These are phyloP conservation scores for Metschnikowia cubensis DNA, from an alignment of 805 yeast species.

Conservation along the genomic window DNA sequence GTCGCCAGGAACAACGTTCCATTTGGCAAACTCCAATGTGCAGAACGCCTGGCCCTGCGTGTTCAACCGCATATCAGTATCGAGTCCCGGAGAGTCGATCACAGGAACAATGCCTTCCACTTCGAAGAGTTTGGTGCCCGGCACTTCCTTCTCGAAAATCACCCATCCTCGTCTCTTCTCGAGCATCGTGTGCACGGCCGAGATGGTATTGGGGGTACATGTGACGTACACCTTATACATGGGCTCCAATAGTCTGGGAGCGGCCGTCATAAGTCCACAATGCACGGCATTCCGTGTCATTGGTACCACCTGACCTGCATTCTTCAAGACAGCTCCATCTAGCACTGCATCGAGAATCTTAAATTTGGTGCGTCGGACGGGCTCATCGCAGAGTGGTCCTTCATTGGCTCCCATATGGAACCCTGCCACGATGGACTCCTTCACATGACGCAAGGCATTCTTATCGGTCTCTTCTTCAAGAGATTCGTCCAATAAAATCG, in stretches of 20 bases:
- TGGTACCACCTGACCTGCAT: constrained; percentile 74
- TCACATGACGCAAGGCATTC: constrained; percentile 38
- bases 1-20: constrained; percentile 87
- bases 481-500: constrained; percentile 65
- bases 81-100: constrained; percentile 86
- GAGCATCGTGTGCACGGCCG: constrained; percentile 47
- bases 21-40: constrained; percentile 58
- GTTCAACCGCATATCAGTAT: constrained; percentile 73
- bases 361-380: constrained; percentile 66
- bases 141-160: constrained; percentile 47
- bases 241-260: constrained; percentile 83
- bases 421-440: constrained; percentile 64
- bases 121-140: constrained; percentile 66
- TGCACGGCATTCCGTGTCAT: constrained; percentile 81
- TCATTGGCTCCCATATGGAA: constrained; percentile 79
- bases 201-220: constrained; percentile 47
- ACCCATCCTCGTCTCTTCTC: constrained; percentile 66
- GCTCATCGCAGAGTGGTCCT: constrained; percentile 92
- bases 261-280: constrained; percentile 70
- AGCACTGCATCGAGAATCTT: constrained; percentile 59
- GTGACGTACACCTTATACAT: constrained; percentile 57
- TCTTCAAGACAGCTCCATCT: constrained; percentile 45
- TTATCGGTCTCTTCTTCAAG: constrained; percentile 65
- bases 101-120: constrained; percentile 73
- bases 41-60: constrained; percentile 79